A percentile compares a stretch with the other conserved stretches of the same genome.
Evolutionary conservation across 2,329 filamentous ascomycete genomes (phyloP).

Genomic region (Sarocladium kiliense): DNA sequence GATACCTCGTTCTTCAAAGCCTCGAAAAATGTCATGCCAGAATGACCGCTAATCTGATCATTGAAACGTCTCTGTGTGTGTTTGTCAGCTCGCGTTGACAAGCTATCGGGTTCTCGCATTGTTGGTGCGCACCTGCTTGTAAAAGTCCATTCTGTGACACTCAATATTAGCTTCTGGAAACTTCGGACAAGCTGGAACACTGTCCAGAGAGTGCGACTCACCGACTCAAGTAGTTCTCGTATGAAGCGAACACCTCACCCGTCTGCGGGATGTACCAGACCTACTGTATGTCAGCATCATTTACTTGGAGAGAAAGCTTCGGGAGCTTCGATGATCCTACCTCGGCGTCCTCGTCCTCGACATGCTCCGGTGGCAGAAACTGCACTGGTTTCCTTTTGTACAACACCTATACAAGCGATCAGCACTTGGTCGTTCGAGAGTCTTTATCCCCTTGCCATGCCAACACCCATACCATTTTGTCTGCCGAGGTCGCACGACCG

Average conservation of each 20-base stretch:
- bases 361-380: conserved; percentile 64
- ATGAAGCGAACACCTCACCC: conserved; percentile 81
- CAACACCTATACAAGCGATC: conserved; percentile 59
- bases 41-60: conserved; percentile 92
- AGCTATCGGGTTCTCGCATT: neutral
- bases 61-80: conserved; percentile 74
- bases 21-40: conserved; percentile 85
- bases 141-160: conserved; percentile 73
- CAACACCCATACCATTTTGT: neutral
- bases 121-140: conserved; percentile 65
- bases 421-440: conserved; percentile 11
- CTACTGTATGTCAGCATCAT: conserved; percentile 37
- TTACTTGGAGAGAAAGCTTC: no score
- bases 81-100: neutral
- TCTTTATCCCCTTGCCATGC: neutral
- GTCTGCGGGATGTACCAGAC: conserved; percentile 90
- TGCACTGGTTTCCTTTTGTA: conserved; percentile 95
- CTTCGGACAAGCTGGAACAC: neutral
- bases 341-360: conserved; percentile 79
- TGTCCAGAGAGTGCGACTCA: conserved; percentile 36
- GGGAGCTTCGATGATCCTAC: conserved; percentile 41
- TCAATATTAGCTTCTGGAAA: no score
- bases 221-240: conserved; percentile 83
- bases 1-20: conserved; percentile 77
- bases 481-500: neutral